Evolutionary conservation across 257 asterid species (phyloP), one percentile per base, ranked within the genome.

Genomic region (Fraxinus cuspidata): DNA sequence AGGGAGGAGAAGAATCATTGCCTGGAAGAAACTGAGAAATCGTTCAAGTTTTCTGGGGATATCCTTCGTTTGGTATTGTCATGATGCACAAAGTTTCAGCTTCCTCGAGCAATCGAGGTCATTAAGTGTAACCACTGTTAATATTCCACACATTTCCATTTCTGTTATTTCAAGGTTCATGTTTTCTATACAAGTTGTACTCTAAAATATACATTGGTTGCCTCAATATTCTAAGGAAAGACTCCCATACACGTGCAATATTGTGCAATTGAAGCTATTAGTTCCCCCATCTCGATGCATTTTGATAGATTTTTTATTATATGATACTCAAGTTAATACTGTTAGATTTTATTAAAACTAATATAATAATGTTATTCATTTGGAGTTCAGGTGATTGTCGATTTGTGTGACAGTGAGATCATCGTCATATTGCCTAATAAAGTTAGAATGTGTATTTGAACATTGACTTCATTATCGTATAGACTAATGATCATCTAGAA

Each of bases 1-100:
- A 78, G 98, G 69, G 99, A 90, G 77, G 93, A 92, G 88, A 96
- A 96, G 90, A 87, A 92, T 70, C 98, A 89, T 42, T 96, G 99
- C 77, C 83, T 94, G 21, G 97, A 92, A 81, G 99, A 93, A 87
- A 93, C 99, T 0, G 94, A 96, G 88, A 93, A 93, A 82, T 96
- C 98, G 23, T 96, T 96, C 96, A 90, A 90, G 90, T 86, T 81
- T 75, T 92, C 99, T 0, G 97, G 96, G 72, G 90, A 87, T 3
- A 90, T 93, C 32, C 97, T 96, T 8, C 94, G 97, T n/a, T 84
- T 92, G 71, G 89, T 96, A 78, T 60, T 95, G 73, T 84, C 97
- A 8, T 89, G 79, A 87, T 80, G 38, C 69, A 35, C 19, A 16
- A 63, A 10, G 4, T 72, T 40, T 47, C 71, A 40, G 63, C 70